phyloP scores from a whole-genome alignment of 805 yeast species.

The Ogataea methanolica region DNA sequence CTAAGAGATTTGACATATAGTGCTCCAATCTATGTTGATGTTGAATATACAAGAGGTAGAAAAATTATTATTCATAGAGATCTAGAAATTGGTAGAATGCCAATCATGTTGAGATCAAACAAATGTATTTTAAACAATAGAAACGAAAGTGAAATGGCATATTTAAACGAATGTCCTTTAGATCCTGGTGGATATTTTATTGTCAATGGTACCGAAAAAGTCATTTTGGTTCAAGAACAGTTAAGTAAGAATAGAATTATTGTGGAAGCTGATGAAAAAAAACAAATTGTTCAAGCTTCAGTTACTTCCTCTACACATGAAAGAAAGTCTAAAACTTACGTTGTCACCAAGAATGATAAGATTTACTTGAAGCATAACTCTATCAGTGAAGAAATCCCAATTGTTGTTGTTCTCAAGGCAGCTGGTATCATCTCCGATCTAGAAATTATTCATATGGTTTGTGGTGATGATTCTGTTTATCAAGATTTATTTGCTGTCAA shows the following conservation, averaged over 20 bases:
- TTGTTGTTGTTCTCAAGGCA: conserved; percentile 88
- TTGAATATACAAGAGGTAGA: conserved; percentile 93
- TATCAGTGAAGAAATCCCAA: conserved; percentile 91
- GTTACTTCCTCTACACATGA: conserved; percentile 98
- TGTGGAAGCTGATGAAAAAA: conserved; percentile 95
- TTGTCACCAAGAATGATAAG: conserved; percentile 83
- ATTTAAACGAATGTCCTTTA: conserved; percentile 86
- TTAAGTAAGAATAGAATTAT: conserved; percentile 94
- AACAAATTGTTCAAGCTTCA: conserved; percentile 91
- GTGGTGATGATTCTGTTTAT: conserved; percentile 83
- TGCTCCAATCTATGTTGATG: conserved; percentile 95
- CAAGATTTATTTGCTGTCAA: conserved; percentile 92
- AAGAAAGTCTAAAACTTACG: conserved; percentile 95
- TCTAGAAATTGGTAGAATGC: conserved; percentile 96
- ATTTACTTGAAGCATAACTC: conserved; percentile 94
- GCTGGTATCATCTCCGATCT: conserved; percentile 91
- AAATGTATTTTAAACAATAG: conserved; percentile 84
- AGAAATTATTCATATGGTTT: conserved; percentile 89
- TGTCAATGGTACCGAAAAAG: conserved; percentile 97
- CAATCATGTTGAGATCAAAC: conserved; percentile 93
- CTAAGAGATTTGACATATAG: conserved; percentile 90
- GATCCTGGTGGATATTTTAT: conserved; percentile 99
- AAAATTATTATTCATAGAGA: conserved; percentile 86
- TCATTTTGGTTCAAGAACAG: conserved; percentile 94
- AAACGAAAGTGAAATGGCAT: conserved; percentile 80